phyloP scores from a whole-genome alignment of 495 filamentous ascomycete genomes.

The Hapsidospora chrysogenum region DNA sequence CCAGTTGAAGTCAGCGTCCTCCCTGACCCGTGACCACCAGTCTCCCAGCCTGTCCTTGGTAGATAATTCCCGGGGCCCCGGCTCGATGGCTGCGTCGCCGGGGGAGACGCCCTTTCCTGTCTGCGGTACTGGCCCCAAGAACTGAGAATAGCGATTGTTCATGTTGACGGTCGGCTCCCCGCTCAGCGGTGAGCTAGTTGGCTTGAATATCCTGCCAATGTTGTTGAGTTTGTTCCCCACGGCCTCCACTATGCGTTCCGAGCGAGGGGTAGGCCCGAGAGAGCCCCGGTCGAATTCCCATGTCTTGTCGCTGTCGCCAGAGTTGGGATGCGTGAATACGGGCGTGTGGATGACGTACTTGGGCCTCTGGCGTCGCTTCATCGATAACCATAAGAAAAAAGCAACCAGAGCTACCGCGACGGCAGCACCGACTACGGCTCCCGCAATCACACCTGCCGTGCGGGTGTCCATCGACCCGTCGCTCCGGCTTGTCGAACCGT shows the following conservation, averaged over 20 bases:
- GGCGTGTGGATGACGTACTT: neutral
- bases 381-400: constrained; percentile 22
- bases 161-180: constrained; percentile 30
- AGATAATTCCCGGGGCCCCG: too few species aligned
- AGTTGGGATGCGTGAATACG: neutral
- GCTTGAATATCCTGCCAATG: constrained; percentile 16
- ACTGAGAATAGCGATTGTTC: constrained; percentile 33
- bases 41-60: too few species aligned
- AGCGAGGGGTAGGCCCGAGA: constrained; percentile 22
- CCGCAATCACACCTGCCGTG: constrained; percentile 27
- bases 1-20: too few species aligned
- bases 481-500: too few species aligned
- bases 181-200: too few species aligned
- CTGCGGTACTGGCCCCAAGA: constrained; percentile 17
- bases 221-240: constrained; percentile 18
- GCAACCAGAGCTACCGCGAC: constrained; percentile 24
- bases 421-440: constrained; percentile 31
- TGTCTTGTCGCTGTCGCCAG: constrained; percentile 17
- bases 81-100: too few species aligned
- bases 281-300: constrained; percentile 25
- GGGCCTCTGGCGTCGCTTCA: neutral
- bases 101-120: too few species aligned
- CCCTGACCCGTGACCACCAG: too few species aligned
- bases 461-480: too few species aligned
- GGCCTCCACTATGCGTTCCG: constrained; percentile 18